Percentiles rank a stretch among this genome's conserved stretches.
phyloP scores from a whole-genome alignment of 2,329 filamentous ascomycete genomes.

The Cladophialophora chaetospira region DNA sequence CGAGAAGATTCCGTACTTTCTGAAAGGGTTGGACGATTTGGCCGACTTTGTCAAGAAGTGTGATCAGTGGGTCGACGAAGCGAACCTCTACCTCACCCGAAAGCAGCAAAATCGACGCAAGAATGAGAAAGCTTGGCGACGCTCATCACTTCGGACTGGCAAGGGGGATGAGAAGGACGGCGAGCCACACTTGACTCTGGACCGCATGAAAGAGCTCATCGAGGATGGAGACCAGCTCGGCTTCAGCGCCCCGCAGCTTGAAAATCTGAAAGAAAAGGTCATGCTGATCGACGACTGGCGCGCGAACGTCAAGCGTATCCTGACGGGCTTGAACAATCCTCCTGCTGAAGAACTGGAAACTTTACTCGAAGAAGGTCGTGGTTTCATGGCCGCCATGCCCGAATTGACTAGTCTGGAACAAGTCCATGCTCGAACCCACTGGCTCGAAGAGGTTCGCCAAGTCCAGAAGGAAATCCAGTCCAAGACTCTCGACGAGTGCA shows the following conservation, averaged over 20 bases:
- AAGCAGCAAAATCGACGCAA: constrained; percentile 98
- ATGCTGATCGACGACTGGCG: constrained; percentile 85
- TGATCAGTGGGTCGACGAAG: constrained; percentile 97
- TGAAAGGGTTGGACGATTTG: constrained; percentile 78
- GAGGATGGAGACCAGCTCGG: constrained; percentile 80
- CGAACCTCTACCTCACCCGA: constrained; percentile 90
- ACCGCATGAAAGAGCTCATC: constrained; percentile 84
- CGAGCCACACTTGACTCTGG: constrained; percentile 77
- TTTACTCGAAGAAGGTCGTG: constrained; percentile 82
- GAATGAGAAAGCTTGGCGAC: constrained; percentile 84
- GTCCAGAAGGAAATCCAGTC: constrained; percentile 65
- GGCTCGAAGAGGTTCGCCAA: constrained; percentile 75
- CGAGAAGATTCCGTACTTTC: constrained; percentile 90
- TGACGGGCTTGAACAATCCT: constrained; percentile 66
- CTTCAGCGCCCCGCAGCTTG: constrained; percentile 92
- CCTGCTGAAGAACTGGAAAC: constrained; percentile 80
- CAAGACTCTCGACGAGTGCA: constrained; percentile 75
- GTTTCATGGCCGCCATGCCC: constrained; percentile 87
- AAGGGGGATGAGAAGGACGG: constrained; percentile 82
- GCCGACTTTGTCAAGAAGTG: constrained; percentile 91
- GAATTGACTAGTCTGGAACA: constrained; percentile 82
- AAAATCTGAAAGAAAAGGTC: constrained; percentile 79
- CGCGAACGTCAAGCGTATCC: constrained; percentile 68
- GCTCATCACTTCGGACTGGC: constrained; percentile 68
- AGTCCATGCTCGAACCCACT: constrained; percentile 80